phyloP scores from a whole-genome alignment of 2,329 filamentous ascomycete genomes.

The Apiospora rasikravindrae region DNA sequence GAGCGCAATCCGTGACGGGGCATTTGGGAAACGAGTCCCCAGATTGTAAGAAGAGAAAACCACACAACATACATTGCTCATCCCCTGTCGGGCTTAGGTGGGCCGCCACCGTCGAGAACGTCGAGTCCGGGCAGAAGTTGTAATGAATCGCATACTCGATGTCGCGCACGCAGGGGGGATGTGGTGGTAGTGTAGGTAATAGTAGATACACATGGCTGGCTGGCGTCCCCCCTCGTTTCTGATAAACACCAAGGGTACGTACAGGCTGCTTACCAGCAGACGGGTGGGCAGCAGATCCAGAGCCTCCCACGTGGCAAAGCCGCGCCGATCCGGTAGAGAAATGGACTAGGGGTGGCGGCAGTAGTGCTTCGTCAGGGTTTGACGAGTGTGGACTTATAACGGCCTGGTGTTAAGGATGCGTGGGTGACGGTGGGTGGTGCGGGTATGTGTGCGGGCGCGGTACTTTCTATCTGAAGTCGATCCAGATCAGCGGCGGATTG shows the following conservation, averaged over 20 bases:
- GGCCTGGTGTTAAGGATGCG: background rate
- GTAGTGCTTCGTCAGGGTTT: background rate
- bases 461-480: background rate
- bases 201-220: slow-evolving; percentile 53
- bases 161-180: slow-evolving; percentile 47
- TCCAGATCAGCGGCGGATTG: background rate
- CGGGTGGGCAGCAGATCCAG: background rate
- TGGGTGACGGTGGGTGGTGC: background rate
- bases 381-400: background rate
- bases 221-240: background rate
- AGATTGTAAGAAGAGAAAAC: background rate
- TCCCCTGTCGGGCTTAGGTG: slow-evolving; percentile 24
- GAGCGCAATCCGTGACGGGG: too few species aligned
- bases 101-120: slow-evolving; percentile 29
- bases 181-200: slow-evolving; percentile 59
- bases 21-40: too few species aligned
- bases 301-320: background rate
- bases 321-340: background rate
- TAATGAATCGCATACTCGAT: slow-evolving; percentile 50
- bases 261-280: background rate
- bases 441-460: background rate
- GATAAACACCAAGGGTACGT: background rate
- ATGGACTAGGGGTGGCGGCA: background rate
- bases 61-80: background rate
- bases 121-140: slow-evolving; percentile 47